Evolutionary conservation across 768 basidiomycete genomes (phyloP).

Genomic region (Termitomyces sp.): DNA sequence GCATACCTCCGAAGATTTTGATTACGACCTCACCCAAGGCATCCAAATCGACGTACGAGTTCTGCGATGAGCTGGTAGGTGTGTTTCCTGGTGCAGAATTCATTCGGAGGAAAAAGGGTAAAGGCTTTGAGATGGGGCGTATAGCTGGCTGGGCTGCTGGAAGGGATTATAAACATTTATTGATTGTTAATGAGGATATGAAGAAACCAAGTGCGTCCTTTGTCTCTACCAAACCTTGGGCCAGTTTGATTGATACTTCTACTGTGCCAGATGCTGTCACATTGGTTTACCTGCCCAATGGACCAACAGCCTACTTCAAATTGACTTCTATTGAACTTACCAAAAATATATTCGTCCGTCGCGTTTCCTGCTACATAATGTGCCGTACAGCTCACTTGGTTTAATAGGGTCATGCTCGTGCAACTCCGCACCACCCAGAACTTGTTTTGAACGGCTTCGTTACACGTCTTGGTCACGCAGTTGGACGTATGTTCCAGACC

Average conservation of each 20-base stretch:
- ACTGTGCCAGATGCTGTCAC: conserved; percentile 79
- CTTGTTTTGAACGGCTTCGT: conserved; percentile 93
- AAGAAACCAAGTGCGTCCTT: conserved; percentile 81
- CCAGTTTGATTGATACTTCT: conserved; percentile 1
- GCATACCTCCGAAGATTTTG: conserved; percentile 79
- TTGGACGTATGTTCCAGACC: conserved; percentile 95
- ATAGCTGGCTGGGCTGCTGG: conserved; percentile 93
- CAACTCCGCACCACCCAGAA: conserved; percentile 92
- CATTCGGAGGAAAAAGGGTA: conserved; percentile 79
- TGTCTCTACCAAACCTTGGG: background rate
- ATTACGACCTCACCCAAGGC: conserved; percentile 90
- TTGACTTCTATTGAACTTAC: conserved; percentile 85
- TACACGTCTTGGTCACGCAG: conserved; percentile 87
- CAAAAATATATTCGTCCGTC: conserved; percentile 76
- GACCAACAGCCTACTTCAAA: conserved; percentile 95
- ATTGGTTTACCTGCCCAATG: conserved; percentile 82
- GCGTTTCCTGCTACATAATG: background rate
- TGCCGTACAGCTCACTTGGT: background rate
- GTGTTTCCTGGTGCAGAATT: conserved; percentile 93
- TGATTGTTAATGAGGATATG: conserved; percentile 94
- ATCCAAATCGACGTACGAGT: conserved; percentile 85
- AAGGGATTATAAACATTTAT: conserved; percentile 81
- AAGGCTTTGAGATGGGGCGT: conserved; percentile 86
- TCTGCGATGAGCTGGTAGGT: conserved; percentile 87
- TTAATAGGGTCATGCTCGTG: conserved; percentile 81